Evolutionary conservation across 2,329 filamentous ascomycete species (phyloP).

Genomic region (Neonectria hederae): DNA sequence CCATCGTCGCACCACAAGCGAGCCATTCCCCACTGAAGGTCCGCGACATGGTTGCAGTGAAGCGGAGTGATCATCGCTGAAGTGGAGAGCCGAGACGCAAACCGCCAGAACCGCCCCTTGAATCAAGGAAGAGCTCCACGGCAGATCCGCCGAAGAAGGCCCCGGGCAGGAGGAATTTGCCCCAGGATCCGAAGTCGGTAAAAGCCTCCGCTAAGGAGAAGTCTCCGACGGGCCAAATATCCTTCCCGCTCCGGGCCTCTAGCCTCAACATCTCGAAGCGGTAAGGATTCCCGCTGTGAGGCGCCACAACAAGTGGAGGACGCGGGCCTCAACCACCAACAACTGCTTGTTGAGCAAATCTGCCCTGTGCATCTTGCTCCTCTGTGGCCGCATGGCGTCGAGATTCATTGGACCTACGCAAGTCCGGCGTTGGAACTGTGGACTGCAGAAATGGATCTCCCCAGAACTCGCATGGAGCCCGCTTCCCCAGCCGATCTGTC

Average conservation of each 20-base stretch:
- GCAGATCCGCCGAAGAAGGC: conserved; percentile 9
- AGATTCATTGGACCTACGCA: neutral
- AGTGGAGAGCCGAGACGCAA: neutral
- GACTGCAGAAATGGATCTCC: neutral
- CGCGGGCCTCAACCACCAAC: neutral
- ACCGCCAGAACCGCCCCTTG: too few species aligned
- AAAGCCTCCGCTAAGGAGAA: neutral
- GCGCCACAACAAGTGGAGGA: conserved; percentile 1
- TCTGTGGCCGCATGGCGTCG: conserved; percentile 8
- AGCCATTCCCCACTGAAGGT: conserved; percentile 11
- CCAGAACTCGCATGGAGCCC: neutral
- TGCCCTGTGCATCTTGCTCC: neutral
- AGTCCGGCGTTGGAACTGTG: conserved; percentile 1
- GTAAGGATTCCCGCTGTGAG: neutral
- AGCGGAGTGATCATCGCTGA: conserved; percentile 1
- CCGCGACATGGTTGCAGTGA: conserved; percentile 6
- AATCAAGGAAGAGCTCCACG: neutral
- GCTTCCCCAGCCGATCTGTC: conserved; percentile 2
- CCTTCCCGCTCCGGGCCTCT: neutral
- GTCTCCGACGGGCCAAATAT: neutral
- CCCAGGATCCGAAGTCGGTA: neutral
- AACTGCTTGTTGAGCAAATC: neutral
- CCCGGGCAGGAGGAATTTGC: neutral
- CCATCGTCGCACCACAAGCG: conserved; percentile 8
- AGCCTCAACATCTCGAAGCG: neutral